Evolutionary conservation across 257 asterid genomes (phyloP), one percentile per base, ranked within the genome.

Genomic region (Ilex aquifolium): DNA sequence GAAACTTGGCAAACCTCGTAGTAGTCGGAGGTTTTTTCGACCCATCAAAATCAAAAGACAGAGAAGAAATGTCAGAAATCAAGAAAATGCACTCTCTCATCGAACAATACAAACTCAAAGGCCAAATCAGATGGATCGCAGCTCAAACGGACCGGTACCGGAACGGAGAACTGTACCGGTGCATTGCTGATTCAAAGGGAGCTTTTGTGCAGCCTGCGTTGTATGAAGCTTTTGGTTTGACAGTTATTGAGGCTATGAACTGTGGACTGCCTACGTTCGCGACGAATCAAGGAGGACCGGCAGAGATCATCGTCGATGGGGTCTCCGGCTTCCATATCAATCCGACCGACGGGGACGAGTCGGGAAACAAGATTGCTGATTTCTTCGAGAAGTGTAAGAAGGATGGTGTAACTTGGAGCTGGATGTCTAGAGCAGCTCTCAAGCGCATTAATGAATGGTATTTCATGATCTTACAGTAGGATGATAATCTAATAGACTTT

Each of bases 261-360:
- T 85, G 88, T 31, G 97, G 95, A 58, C 58, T 90, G 55, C 97
- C 97, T 57, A 85, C 92, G n/a, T 83, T 90, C 56, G 95, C 97
- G 0, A 87, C 97, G 6, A 90, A 85, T 69, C 95, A 90, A 83
- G 95, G 97, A 4, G 97, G 97, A 49, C 94, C 95, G 1, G 94
- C 97, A 30, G 97, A 90, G 65, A 90, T 90, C 14, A 85, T 90
- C 48, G 83, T 85, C 1, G 95, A 90, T 64, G 92, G 92, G 17
- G 66, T 82, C 60, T 90, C 95, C 0, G 97, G 97, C 16, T 85
- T 85, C 65, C 97, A 81, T 54, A 85, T 90, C n/a, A 83, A 90
- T 66, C 95, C 97, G 36, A 81, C 74, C 59, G 80, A 83, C 7
- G 90, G 92, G 1, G 85, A 87, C 3, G 84, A 81, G 6, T 63